Evolutionary conservation across 208 protist genomes (phyloP), one percentile per base, ranked within the genome.

Genomic region (Acanthamoeba triangularis): DNA sequence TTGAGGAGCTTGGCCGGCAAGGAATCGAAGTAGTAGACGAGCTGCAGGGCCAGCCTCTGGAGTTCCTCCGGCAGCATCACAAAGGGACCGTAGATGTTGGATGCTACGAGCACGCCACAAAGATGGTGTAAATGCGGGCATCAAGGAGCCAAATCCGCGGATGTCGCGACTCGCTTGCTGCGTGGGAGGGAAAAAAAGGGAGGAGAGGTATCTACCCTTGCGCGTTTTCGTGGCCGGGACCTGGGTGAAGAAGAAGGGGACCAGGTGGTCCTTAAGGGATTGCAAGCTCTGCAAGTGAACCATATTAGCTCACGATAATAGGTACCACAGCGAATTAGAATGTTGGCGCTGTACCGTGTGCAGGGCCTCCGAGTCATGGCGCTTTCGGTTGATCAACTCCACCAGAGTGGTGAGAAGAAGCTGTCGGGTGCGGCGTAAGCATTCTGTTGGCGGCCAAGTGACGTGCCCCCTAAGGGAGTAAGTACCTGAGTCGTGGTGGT

Each of bases 241-340:
- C 37, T 76, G 63, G 23, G 87, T 76, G 61, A 93, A 93, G 61
- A 93, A 93, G 87, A 93, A 93, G 13, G 87, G 87, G 23, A 93
- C 63, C 87, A 93, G 16, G 87, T 93, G 87, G 16, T 78, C 54
- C 87, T 93, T 69, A 28, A 93, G 87, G 25, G 54, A 93, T 37
- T 93, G 61, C 37, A 93, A 56, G 47, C 87, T 69, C 63, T 78
- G 44, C 0, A 47, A 37, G 30, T 28, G 30, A 28, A 49, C 44
- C 6, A 49, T 49, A 13, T 49, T 49, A 49, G 44, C 44, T 1
- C 13, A 25, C 30, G 35, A 84, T 13, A 7, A n/a, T 30, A 52
- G 18, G 35, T 30, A 49, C 35, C 47, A 87, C 30, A 82, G 37
- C 18, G 0, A 37, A 23, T 0, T 20, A 35, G 2, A 56, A 1